phyloP scores from a whole-genome alignment of 2,329 filamentous ascomycete species.

The Colletotrichum neosansevieriae region DNA sequence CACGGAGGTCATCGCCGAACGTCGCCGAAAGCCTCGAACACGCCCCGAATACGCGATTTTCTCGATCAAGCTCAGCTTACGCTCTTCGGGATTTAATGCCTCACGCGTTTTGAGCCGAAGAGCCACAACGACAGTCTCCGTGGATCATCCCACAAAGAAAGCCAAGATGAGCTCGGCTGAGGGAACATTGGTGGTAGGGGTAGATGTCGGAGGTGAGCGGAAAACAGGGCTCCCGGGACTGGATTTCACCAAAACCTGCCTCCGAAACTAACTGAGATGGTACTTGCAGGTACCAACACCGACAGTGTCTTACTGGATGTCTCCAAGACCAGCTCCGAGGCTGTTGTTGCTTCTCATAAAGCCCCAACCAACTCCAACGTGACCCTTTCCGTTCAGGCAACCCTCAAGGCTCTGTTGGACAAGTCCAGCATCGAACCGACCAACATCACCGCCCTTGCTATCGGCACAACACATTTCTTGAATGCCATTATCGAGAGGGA shows the following conservation, averaged over 20 bases:
- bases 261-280: background rate
- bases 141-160: conserved; percentile 6
- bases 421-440: conserved; percentile 46
- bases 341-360: conserved; percentile 52
- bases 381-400: conserved; percentile 59
- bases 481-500: conserved; percentile 70
- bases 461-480: conserved; percentile 70
- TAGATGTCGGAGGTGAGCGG: conserved; percentile 40
- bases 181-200: conserved; percentile 39
- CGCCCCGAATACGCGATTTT: background rate
- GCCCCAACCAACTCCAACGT: conserved; percentile 61
- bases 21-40: background rate
- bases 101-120: background rate
- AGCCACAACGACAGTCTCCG: background rate
- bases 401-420: conserved; percentile 58
- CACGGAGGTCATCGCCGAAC: conserved; percentile 4
- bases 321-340: conserved; percentile 29
- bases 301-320: conserved; percentile 63
- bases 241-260: background rate
- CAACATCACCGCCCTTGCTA: conserved; percentile 61
- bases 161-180: conserved; percentile 26
- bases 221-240: background rate
- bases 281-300: conserved; percentile 60
- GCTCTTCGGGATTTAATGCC: background rate
- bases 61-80: background rate